Conservation (phyloP, 352 stramenopile genomes). For the Aphanomyces astaci region DNA sequence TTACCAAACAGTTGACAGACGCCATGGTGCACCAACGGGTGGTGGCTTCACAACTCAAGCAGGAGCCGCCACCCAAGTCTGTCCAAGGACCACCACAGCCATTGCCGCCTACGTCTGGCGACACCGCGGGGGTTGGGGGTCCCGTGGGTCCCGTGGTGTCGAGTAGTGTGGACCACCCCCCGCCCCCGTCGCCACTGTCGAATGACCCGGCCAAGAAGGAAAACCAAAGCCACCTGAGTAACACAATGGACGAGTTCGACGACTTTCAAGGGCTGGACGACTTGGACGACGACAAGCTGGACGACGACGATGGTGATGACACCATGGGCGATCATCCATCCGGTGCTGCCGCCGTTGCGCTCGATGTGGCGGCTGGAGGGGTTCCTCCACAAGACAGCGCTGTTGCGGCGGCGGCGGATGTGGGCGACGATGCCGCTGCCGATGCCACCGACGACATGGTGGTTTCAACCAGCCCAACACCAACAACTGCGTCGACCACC, state of each 20-base stretch:
- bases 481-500: constrained; percentile 28
- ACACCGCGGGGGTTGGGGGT: no score
- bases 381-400: no score
- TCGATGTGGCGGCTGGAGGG: no score
- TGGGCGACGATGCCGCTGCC: no score
- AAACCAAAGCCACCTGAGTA: constrained; percentile 20
- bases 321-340: no score
- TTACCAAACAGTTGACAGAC: constrained; percentile 9
- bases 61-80: not conserved
- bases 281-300: constrained; percentile 45
- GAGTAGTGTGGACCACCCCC: no score
- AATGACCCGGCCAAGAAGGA: constrained; percentile 22
- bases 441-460: no score
- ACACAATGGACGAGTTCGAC: constrained; percentile 62
- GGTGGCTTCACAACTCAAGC: not conserved
- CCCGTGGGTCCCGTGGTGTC: no score
- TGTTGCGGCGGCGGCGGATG: not conserved
- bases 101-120: no score
- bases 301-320: constrained; percentile 32
- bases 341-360: no score
- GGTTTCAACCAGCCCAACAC: no score
- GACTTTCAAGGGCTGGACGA: constrained; percentile 69
- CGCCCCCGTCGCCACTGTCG: not conserved
- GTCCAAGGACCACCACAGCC: not conserved
- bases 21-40: not conserved